Percentiles rank a stretch among this genome's conserved stretches.
These are phyloP conservation scores for Sclerotinia trifoliorum DNA, from an alignment of 2,329 filamentous ascomycete genomes.

Conservation along the genomic window DNA sequence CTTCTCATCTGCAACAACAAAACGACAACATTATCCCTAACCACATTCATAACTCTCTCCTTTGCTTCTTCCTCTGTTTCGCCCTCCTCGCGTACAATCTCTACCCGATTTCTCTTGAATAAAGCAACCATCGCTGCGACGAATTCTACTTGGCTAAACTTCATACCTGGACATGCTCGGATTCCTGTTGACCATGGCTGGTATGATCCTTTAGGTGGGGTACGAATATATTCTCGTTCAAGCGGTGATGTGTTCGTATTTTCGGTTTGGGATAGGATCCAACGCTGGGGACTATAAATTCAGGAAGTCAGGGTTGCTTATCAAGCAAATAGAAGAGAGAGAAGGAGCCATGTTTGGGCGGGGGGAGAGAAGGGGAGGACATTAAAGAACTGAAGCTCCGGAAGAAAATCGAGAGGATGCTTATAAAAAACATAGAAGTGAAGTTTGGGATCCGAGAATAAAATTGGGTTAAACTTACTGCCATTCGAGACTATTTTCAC, in stretches of 20 bases:
- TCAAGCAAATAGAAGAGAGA: too few species aligned
- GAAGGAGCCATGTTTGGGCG: too few species aligned
- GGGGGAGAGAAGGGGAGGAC: background rate
- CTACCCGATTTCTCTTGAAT: constrained; percentile 20
- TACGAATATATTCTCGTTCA: constrained; percentile 6
- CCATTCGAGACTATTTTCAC: background rate
- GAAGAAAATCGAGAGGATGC: background rate
- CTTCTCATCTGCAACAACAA: constrained; percentile 27
- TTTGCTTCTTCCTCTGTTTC: background rate
- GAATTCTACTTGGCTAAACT: constrained; percentile 33
- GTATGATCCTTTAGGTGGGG: constrained; percentile 22
- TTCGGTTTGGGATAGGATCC: background rate
- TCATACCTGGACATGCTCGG: constrained; percentile 30
- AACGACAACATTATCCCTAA: constrained; percentile 26
- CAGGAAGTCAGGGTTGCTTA: background rate
- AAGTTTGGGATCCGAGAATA: background rate
- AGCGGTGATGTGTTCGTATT: background rate
- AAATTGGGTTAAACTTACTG: background rate
- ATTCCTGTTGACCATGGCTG: constrained; percentile 28
- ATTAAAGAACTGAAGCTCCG: background rate
- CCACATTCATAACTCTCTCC: constrained; percentile 23
- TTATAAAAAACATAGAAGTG: background rate
- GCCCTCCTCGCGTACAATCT: constrained; percentile 3
- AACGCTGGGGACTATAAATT: background rate
- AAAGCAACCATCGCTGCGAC: constrained; percentile 27